Evolutionary conservation across 2,329 filamentous ascomycete species (phyloP), one percentile per base, ranked within the genome.

Genomic region (Beauveria scarabaeidicola): DNA sequence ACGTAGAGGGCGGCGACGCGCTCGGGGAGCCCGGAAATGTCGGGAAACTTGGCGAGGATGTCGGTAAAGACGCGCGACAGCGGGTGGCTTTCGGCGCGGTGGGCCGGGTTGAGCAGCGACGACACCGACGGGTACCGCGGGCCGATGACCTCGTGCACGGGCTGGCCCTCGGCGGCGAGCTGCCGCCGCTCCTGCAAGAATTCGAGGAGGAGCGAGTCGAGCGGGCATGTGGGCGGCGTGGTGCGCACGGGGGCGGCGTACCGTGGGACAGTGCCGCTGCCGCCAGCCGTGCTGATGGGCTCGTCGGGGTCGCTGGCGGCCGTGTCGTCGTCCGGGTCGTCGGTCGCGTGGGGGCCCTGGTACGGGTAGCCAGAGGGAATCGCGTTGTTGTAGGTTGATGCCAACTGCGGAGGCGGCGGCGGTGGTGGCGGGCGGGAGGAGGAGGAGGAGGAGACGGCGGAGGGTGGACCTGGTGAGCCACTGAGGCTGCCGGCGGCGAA

Each of bases 11-110:
- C 84, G 9, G 88, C 91, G 0, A 95, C 84, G 66, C 89, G 87
- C 73, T 96, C 91, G 0, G 91, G 91, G 0, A 95, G 79, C n/a
- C 79, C 81, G 4, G 81, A 83, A 32, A 96, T 84, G 66, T 89
- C 86, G 0, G 91, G 90, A 66, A 96, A 95, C n/a, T 88, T 90
- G 63, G 83, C 80, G 11, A 96, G 77, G 61, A 96, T 91, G 70
- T 95, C 90, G 46, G 89, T 92, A 69, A 95, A 90, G 15, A 96
- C 82, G 64, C 90, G 90, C 7, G 90, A 93, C 1, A 96, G 77
- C 1, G 90, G 90, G 67, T 96, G 90, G 1, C 86, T 83, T 66
- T 81, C 80, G 8, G 76, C 76, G 62, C 78, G 80, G 54, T 80
- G 79, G 44, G 84, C 77, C 0, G 89, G 88, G 68, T 93, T 90